Base-by-base conservation (phyloP, 2,329 filamentous ascomycete genomes). In the Penicillium expansum region DNA sequence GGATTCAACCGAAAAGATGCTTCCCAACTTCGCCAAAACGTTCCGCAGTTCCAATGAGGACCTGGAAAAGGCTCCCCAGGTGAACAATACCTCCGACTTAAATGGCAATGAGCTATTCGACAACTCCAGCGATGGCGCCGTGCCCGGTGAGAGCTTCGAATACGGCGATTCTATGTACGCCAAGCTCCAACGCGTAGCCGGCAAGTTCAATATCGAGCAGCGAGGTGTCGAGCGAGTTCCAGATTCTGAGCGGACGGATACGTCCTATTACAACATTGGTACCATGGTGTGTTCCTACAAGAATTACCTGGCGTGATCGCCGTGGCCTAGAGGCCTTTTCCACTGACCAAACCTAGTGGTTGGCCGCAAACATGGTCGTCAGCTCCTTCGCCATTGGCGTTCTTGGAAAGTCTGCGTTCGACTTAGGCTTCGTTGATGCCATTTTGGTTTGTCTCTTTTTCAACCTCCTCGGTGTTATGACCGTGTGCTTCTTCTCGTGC, bases 361-460 rank as follows among this genome's bases (percentile, higher is more conserved):
- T 90, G 43, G 87, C 88, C 1, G 87, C 88, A 67, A 92, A 92
- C 74, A 86, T 92, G 86, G 87, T 89, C 52, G 86, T 91, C 47
- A 87, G 85, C 24, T 86, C 87, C 14, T 91, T 92, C 67, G 88
- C 90, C 48, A 87, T 92, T 55, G 90, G 89, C 44, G 83, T 89
- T 18, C 82, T 89, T 6, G 86, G 83, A 1, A 80, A 85, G n/a
- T 82, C 85, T 9, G 74, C 90, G 24, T 92, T 91, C 74, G 74
- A 74, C 9, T 80, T 93, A 9, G 88, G 89, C 10, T 92, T 90
- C 63, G 78, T 87, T 48, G 90, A 93, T 67, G 85, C 86, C 8
- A 84, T 89, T 33, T 76, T 93, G 44, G 83, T 86, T 32, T 86
- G 89, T 57, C 72, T 93, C 51, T 90, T 92, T 75, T 83, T 92